Evolutionary conservation across 148 eudicot genomes (phyloP), one percentile per base, ranked within the genome.

Genomic region (Fagopyrum homotropicum): DNA sequence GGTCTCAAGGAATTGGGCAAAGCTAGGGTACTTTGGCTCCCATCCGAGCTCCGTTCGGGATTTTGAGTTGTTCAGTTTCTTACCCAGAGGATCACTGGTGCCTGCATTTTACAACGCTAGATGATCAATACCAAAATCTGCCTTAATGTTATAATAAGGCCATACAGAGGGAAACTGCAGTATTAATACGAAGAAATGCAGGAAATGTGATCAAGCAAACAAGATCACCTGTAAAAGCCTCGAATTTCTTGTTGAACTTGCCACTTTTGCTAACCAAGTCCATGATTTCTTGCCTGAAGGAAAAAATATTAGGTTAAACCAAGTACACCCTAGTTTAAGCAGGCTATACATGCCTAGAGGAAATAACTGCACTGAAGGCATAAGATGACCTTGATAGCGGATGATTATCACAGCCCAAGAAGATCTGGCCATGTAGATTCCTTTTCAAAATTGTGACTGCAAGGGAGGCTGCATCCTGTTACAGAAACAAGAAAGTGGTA

Each of bases 371-470:
- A 66, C 43, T 66, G 3, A 17, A 7, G 30, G 26, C 63, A n/a
- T 9, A 57, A 19, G 47, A 66, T 40, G 44, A 93, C 98, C 98
- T 91, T 69, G 98, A 89, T 72, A 93, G 50, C 75, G 97, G 93
- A 83, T 93, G 95, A 85, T 89, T 91, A 76, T 93, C 98, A 73
- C 97, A 91, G 12, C 98, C 98, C 80, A 93, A 77, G 75, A 87
- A 93, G 75, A 89, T 79, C 55, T 80, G 77, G 48, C 88, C 77
- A 29, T 83, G 83, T 47, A 89, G 76, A 69, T 88, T 89, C 86
- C 83, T 93, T 78, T 84, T 91, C 83, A 93, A 59, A 76, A 93
- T 87, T 76, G 95, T 79, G 40, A 89, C 77, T 14, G 93, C 81
- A 35, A 93, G 84, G 10, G 91, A 85, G 79, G 91, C 97, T 45